A percentile compares a stretch with the other conserved stretches of the same genome.
Evolutionary conservation across 2,329 filamentous ascomycete species (phyloP).

Genomic region (Bipolaris oryzae): DNA sequence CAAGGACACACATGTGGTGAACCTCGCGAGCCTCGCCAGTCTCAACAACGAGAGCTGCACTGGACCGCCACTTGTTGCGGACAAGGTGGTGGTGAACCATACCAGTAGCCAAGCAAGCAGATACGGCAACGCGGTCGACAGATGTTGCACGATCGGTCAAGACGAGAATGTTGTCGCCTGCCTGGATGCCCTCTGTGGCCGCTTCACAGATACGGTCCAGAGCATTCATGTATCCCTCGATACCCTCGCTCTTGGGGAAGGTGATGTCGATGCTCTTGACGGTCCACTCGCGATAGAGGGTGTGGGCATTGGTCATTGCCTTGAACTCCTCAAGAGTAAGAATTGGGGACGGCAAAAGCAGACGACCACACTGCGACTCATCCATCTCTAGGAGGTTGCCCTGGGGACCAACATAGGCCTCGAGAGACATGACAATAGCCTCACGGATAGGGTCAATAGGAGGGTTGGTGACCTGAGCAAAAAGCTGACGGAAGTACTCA

Average conservation of each 20-base stretch:
- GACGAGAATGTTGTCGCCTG: slow-evolving; percentile 82
- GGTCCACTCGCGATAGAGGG: slow-evolving; percentile 78
- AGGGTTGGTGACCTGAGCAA: slow-evolving; percentile 96
- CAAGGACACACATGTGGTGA: slow-evolving; percentile 97
- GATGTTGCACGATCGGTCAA: slow-evolving; percentile 88
- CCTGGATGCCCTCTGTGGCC: slow-evolving; percentile 81
- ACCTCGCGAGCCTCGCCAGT: slow-evolving; percentile 96
- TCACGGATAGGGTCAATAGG: slow-evolving; percentile 97
- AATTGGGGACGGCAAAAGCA: slow-evolving; percentile 86
- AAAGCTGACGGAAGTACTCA: slow-evolving; percentile 97
- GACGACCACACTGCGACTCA: slow-evolving; percentile 80
- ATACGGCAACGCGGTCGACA: slow-evolving; percentile 81
- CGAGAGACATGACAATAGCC: slow-evolving; percentile 96
- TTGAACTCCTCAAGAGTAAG: slow-evolving; percentile 92
- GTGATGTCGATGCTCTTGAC: slow-evolving; percentile 92
- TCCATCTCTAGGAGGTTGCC: slow-evolving; percentile 96
- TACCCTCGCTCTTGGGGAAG: slow-evolving; percentile 83
- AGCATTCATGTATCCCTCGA: slow-evolving; percentile 82
- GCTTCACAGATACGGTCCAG: slow-evolving; percentile 88
- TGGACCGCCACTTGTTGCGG: slow-evolving; percentile 92
- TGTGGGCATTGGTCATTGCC: slow-evolving; percentile 76
- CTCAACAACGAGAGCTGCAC: slow-evolving; percentile 85
- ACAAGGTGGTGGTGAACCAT: slow-evolving; percentile 96
- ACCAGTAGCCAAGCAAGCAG: slow-evolving; percentile 83
- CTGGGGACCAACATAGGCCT: slow-evolving; percentile 95